These are phyloP conservation scores for Papiliotrema nemorosa DNA, from an alignment of 1,284 basidiomycete genomes.

Conservation along the genomic window DNA sequence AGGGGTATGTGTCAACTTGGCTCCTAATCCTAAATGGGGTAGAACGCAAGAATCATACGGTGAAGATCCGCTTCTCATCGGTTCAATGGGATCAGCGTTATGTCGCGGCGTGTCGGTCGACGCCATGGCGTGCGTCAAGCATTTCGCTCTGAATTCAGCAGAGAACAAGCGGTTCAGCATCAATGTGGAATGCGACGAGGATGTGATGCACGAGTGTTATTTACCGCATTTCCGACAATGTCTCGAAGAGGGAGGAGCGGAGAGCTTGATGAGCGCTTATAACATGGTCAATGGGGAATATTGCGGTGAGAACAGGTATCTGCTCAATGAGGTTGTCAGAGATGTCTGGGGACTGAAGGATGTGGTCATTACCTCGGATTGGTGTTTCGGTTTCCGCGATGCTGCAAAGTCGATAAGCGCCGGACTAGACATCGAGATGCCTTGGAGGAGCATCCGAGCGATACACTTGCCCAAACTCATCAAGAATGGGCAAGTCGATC, in stretches of 20 bases:
- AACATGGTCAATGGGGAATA: neutral
- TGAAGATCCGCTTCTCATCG: neutral
- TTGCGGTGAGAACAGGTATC: neutral
- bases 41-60: neutral
- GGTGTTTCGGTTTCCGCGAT: neutral
- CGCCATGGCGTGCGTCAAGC: neutral
- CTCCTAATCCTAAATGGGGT: neutral
- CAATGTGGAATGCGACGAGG: neutral
- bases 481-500: neutral
- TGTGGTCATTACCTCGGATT: neutral
- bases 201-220: neutral
- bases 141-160: neutral
- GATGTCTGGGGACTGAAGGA: neutral
- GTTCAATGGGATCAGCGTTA: neutral
- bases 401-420: neutral
- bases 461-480: neutral
- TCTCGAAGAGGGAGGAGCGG: neutral
- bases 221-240: neutral
- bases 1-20: neutral
- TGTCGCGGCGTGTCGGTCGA: neutral
- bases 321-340: neutral
- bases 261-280: neutral
- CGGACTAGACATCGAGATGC: neutral
- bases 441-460: neutral
- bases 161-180: neutral